Evolutionary conservation across 352 stramenopile species (phyloP), one percentile per base, ranked within the genome.

Genomic region (Pythium oligandrum): DNA sequence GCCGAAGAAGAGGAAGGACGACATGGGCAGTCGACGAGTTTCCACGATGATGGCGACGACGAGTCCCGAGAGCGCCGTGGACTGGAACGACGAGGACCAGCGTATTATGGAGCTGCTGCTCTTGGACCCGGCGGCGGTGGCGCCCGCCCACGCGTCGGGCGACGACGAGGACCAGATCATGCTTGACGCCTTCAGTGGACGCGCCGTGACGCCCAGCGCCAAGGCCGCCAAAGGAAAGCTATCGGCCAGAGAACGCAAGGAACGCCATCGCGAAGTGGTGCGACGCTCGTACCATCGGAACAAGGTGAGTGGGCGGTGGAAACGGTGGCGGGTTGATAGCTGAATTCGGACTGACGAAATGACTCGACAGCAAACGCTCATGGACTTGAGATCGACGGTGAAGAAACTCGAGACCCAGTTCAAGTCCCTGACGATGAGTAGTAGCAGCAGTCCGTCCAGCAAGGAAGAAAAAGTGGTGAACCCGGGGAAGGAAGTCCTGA

Each of bases 251-350:
- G 76, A 90, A 55, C 75, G 78, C 4, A 75, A 77, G 26, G 75
- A 58, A 37, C 66, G 77, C 54, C 79, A 90, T 46, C 70, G 79
- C 34, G 79, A 90, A 54, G 79, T 90, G 43, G 79, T 90, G 2
- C 71, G 76, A 30, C 79, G 79, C n/a, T 83, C 79, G 5, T 90
- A 90, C 49, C 76, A 90, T 36, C 72, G 79, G 44, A 90, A 80
- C 53, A 90, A 90, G 64, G 78, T 86, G 44, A 5, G 31, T 51
- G 8, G 47, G 12, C 38, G 39, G 26, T 26, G 5, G 31, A 33
- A 36, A n/a, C 43, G 12, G 40, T 51, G 12, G 33, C 26, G 10
- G 37, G 8, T 26, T 37, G 10, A 40, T 47, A 17, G 36, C 17
- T 26, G 17, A 26, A 26, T 26, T 26, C 17, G 17, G 17, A 26